Evolutionary conservation across 2,329 filamentous ascomycete genomes (phyloP), one percentile per base, ranked within the genome.

Genomic region (Thelonectria blattea): DNA sequence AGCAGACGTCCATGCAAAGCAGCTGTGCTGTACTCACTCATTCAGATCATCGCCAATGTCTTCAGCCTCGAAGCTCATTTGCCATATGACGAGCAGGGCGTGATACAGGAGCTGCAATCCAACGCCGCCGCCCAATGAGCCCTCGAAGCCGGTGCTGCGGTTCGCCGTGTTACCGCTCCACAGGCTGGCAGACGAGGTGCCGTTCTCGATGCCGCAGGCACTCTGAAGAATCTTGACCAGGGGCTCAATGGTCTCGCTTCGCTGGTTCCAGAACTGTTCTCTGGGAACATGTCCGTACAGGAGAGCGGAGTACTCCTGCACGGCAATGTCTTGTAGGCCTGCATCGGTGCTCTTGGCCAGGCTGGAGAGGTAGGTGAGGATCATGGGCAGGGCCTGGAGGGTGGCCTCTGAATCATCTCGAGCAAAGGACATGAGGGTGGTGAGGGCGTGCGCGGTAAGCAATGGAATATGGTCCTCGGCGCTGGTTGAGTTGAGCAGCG

Each of bases 31-130:
- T n/a, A 78, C 89, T 71, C 83, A 95, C 91, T 93, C 88, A 77
- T 98, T 91, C 59, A 99, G 82, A 43, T 94, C 93, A 61, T 89
- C 85, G 39, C 87, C 87, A 71, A 89, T 82, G 2, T 82, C 78
- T 60, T 90, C 88, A 12, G 92, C 92, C 74, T 98, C 95, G 68
- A 99, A 99, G 73, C 93, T 97, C 68, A 99, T 83, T 80, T 98
- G 93, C 95, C 95, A 99, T 60, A 99, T 81, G 12, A 96, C 93
- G 52, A 99, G 83, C 20, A 99, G 84, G 15, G 97, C 91, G 72
- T 97, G 92, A 75, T 99, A 99, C 42, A 99, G 84, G 42, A 98
- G 85, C 76, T 99, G 95, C 42, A 99, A 81, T 2, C 93, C 92
- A 61, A 99, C 92, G 9, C 93, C 93, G 50, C 93, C 92, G 59